These are phyloP conservation scores for Alloteropsis semialata DNA, from an alignment of 176 grass and related monocot species.

Conservation along the genomic window DNA sequence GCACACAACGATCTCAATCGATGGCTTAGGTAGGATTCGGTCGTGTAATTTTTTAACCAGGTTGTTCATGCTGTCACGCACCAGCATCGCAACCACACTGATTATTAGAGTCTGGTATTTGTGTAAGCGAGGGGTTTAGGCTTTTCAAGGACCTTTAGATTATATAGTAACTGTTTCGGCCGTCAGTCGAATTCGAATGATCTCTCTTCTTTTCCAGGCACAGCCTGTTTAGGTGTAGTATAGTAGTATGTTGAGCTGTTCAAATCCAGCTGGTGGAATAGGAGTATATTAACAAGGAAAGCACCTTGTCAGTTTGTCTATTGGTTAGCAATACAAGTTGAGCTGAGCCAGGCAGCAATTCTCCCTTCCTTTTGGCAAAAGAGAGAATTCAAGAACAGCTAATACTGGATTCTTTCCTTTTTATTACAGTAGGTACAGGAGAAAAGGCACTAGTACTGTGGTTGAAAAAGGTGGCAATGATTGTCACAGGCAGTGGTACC, in stretches of 20 bases:
- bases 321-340: not conserved
- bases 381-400: constrained; percentile 3
- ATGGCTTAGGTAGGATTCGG: not conserved
- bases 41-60: not conserved
- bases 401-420: not conserved
- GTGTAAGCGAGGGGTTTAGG: no score
- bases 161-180: no score
- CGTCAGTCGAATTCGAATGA: no score
- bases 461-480: not conserved
- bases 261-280: not conserved
- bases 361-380: not conserved
- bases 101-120: no score
- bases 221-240: no score
- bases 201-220: no score
- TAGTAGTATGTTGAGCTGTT: no score
- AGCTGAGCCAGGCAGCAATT: not conserved
- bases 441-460: not conserved
- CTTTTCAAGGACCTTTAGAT: no score
- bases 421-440: not conserved
- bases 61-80: not conserved
- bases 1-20: not conserved
- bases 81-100: no score
- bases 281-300: not conserved
- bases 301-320: not conserved
- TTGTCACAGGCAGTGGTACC: not conserved